These are phyloP conservation scores for Nicotiana tomentosiformis DNA, from an alignment of 257 asterid species.

Conservation along the genomic window DNA sequence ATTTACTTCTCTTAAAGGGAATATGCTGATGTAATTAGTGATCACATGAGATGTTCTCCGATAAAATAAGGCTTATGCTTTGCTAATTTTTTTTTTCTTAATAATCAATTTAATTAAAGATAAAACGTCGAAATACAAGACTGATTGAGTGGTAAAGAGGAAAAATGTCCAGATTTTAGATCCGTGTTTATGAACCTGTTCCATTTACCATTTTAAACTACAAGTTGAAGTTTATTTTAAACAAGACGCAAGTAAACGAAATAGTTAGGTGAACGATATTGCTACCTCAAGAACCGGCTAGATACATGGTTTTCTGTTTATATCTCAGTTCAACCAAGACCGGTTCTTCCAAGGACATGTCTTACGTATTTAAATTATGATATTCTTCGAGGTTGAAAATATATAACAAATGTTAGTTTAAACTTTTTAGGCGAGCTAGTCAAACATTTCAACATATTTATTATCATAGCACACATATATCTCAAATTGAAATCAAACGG, in stretches of 20 bases:
- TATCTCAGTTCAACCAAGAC: not conserved
- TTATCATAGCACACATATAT: no score
- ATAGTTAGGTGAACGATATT: not conserved
- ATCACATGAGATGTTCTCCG: not conserved
- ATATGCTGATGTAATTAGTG: not conserved
- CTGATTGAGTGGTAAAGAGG: no score
- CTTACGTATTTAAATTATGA: no score
- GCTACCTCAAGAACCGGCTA: not conserved
- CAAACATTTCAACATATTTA: no score
- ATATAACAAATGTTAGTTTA: no score
- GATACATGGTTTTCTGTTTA: not conserved
- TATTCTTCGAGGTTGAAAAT: no score
- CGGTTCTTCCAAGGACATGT: not conserved
- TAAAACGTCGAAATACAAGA: not conserved
- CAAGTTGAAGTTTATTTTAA: not conserved
- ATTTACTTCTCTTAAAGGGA: no score
- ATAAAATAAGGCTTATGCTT: not conserved
- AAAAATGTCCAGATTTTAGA: not conserved
- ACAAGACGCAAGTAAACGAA: not conserved
- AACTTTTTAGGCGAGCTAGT: no score
- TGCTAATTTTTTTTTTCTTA: not conserved
- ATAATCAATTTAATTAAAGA: not conserved
- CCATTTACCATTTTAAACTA: no score
- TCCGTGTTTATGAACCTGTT: no score
- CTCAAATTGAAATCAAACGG: no score